These are phyloP conservation scores for Saccharomyces jurei DNA, from an alignment of 805 yeast species.

Conservation along the genomic window DNA sequence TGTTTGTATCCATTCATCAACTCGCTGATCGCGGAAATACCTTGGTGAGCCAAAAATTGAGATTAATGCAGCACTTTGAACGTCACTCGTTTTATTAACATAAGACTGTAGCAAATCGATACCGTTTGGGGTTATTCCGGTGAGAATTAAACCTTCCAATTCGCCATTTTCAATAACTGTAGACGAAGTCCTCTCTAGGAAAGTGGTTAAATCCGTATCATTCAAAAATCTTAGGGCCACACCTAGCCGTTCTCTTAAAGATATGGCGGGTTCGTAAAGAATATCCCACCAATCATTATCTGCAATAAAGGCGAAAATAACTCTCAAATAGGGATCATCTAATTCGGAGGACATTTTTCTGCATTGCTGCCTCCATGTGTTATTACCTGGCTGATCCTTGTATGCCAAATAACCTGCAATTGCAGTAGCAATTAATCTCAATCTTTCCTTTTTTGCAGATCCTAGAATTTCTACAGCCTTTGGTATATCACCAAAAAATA, in stretches of 20 bases:
- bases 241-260: slow-evolving; percentile 81
- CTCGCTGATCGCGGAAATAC: slow-evolving; percentile 65
- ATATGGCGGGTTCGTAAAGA: slow-evolving; percentile 78
- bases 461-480: slow-evolving; percentile 75
- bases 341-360: slow-evolving; percentile 80
- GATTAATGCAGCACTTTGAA: slow-evolving; percentile 83
- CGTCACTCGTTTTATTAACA: slow-evolving; percentile 82
- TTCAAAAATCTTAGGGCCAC: slow-evolving; percentile 81
- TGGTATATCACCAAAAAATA: slow-evolving; percentile 80
- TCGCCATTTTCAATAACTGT: slow-evolving; percentile 73
- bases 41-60: slow-evolving; percentile 77
- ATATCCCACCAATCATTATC: slow-evolving; percentile 97
- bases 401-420: slow-evolving; percentile 71
- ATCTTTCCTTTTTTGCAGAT: slow-evolving; percentile 59
- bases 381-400: slow-evolving; percentile 40
- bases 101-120: slow-evolving; percentile 75
- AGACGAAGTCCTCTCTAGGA: slow-evolving; percentile 61
- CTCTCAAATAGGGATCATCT: slow-evolving; percentile 82
- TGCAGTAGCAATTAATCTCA: slow-evolving; percentile 82
- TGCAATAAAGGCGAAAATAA: slow-evolving; percentile 86
- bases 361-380: slow-evolving; percentile 90
- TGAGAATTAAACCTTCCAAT: slow-evolving; percentile 78
- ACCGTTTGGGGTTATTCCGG: slow-evolving; percentile 87
- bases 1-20: slow-evolving; percentile 68
- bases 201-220: slow-evolving; percentile 67